Percentiles rank a stretch among this genome's conserved stretches.
Conservation (phyloP, 179 eudicot species). For the Silene coronaria region DNA sequence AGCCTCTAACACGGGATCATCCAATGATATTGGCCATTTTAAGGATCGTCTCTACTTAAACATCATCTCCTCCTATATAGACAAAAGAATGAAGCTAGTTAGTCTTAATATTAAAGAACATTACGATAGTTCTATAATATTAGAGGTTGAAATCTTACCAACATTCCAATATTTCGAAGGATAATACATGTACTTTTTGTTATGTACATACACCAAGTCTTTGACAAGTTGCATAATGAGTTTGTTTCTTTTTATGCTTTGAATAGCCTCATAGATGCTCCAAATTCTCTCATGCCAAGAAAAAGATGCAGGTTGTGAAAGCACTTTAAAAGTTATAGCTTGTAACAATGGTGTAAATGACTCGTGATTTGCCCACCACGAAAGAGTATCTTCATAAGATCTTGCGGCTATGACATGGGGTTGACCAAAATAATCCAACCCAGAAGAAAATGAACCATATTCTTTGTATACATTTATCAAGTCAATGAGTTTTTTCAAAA, state of each 20-base stretch:
- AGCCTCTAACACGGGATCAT: not conserved
- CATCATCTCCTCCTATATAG: not conserved
- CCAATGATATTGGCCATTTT: not conserved
- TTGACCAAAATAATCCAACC: not conserved
- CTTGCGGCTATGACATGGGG: not conserved
- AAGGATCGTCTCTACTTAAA: not conserved
- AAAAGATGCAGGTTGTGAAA: slow-evolving; percentile 1
- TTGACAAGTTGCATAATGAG: not conserved
- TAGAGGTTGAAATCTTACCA: not conserved
- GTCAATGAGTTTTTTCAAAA: not conserved
- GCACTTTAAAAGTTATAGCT: no score
- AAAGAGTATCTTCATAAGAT: not conserved
- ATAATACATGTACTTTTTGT: not conserved
- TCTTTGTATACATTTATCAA: not conserved
- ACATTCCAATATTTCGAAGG: slow-evolving; percentile 5
- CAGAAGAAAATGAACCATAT: not conserved
- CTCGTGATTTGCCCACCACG: no score
- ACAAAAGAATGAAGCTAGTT: not conserved
- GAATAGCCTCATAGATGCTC: slow-evolving; percentile 14
- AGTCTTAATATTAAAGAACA: not conserved
- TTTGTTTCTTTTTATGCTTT: slow-evolving; percentile 8
- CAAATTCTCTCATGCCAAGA: slow-evolving; percentile 10
- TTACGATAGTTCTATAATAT: not conserved
- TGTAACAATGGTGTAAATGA: no score
- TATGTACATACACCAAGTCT: slow-evolving; percentile 14